These are phyloP conservation scores for Eurotiales sp. DNA, from an alignment of 2,329 filamentous ascomycete genomes.

Conservation along the genomic window DNA sequence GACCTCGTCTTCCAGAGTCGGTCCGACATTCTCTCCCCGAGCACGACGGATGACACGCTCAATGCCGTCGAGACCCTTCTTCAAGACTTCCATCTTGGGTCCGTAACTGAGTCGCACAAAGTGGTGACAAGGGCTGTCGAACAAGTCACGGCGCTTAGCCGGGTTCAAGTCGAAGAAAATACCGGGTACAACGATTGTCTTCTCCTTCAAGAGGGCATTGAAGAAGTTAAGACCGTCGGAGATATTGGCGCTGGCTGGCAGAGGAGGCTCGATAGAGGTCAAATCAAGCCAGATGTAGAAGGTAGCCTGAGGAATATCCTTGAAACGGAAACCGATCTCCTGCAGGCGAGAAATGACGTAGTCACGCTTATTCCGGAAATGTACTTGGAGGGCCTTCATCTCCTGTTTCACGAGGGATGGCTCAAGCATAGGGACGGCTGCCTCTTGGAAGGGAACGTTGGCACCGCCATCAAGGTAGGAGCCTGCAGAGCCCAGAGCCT, in stretches of 20 bases:
- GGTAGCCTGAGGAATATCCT: constrained; percentile 81
- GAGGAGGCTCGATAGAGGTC: constrained; percentile 45
- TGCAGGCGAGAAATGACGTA: constrained; percentile 76
- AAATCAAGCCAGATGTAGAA: constrained; percentile 85
- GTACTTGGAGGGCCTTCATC: constrained; percentile 82
- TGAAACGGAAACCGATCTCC: constrained; percentile 83
- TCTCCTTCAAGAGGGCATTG: constrained; percentile 86
- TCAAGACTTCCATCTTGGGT: constrained; percentile 72
- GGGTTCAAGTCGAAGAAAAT: constrained; percentile 99
- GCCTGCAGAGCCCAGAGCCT: constrained; percentile 86
- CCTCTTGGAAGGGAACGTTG: constrained; percentile 93
- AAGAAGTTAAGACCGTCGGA: constrained; percentile 96
- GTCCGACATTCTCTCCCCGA: constrained; percentile 27
- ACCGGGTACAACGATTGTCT: constrained; percentile 92
- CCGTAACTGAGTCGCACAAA: constrained; percentile 84
- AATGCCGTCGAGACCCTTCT: constrained; percentile 78
- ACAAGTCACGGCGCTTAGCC: constrained; percentile 80
- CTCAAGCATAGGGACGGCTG: constrained; percentile 88
- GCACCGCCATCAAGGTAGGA: constrained; percentile 93
- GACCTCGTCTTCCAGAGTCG: constrained; percentile 34
- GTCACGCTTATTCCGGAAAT: constrained; percentile 92
- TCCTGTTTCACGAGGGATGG: constrained; percentile 73
- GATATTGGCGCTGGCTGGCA: constrained; percentile 64
- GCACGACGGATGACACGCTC: constrained; percentile 66
- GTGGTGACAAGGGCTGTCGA: constrained; percentile 91